Percentiles rank a stretch among this genome's conserved stretches.
phyloP scores from a whole-genome alignment of 441 rosid species.

The Cnidoscolus chayamansa region DNA sequence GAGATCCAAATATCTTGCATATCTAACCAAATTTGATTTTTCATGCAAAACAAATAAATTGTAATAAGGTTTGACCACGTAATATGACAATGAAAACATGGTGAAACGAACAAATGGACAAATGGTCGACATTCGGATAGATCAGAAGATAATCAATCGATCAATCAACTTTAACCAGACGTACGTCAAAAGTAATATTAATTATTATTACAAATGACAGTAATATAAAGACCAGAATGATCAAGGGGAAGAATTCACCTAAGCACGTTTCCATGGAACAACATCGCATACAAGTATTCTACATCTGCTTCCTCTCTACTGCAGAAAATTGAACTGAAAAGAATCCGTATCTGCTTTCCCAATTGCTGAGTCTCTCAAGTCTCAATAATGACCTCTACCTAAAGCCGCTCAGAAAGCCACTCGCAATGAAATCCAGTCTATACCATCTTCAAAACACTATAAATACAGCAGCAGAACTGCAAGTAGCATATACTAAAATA shows the following conservation, averaged over 20 bases:
- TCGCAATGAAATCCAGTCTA: neutral
- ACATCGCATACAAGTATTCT: neutral
- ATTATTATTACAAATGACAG: neutral
- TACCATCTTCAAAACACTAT: neutral
- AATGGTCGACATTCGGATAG: too few species aligned
- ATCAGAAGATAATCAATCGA: neutral
- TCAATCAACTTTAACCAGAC: neutral
- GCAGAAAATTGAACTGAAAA: neutral
- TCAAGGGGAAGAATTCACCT: neutral
- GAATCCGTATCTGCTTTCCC: neutral
- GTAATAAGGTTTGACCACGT: neutral
- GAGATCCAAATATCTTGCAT: too few species aligned
- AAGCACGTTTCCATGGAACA: neutral
- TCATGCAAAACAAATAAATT: neutral
- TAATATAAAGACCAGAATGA: too few species aligned
- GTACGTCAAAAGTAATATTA: neutral
- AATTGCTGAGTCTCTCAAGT: neutral
- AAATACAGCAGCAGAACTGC: neutral
- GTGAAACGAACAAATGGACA: neutral
- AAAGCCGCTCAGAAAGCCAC: neutral
- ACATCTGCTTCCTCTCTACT: neutral
- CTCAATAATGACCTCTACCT: neutral
- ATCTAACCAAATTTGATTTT: neutral
- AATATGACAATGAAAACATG: neutral
- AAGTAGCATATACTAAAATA: neutral